Evolutionary conservation across 768 basidiomycete species (phyloP).

Genomic region (Leccinum pellstonianum): DNA sequence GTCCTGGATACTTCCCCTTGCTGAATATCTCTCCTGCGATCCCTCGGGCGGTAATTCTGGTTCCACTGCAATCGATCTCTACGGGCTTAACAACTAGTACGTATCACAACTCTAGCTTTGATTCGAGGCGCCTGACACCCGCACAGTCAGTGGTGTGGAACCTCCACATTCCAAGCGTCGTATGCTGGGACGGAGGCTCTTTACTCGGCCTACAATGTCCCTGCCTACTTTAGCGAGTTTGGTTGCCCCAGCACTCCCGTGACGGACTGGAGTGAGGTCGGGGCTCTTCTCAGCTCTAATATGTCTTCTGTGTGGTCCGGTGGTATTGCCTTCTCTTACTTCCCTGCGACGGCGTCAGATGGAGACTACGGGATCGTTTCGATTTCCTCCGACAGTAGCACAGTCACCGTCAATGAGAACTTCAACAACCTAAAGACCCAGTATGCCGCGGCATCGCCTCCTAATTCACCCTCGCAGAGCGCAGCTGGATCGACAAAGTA

Average conservation of each 20-base stretch:
- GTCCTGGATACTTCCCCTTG: conserved; percentile 62
- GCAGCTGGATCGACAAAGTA: conserved; percentile 50
- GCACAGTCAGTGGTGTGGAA: conserved; percentile 80
- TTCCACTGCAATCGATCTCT: conserved; percentile 73
- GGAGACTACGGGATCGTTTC: conserved; percentile 87
- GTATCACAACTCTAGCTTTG: conserved; percentile 28
- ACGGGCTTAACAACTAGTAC: conserved; percentile 85
- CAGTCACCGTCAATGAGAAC: conserved; percentile 68
- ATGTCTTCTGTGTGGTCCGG: conserved; percentile 86
- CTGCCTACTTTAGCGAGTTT: conserved; percentile 89
- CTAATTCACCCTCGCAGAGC: conserved; percentile 61
- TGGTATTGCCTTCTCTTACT: conserved; percentile 87
- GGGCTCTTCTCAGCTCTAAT: conserved; percentile 64
- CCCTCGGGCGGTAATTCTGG: conserved; percentile 50
- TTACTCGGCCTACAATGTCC: conserved; percentile 67
- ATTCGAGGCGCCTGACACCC: conserved; percentile 3
- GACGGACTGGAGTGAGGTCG: conserved; percentile 73
- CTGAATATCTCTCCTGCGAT: conserved; percentile 81
- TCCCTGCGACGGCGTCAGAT: conserved; percentile 69
- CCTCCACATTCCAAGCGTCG: conserved; percentile 51
- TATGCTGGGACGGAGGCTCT: conserved; percentile 56
- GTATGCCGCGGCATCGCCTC: conserved; percentile 54
- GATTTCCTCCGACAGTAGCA: conserved; percentile 60
- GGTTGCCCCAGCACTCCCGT: conserved; percentile 71
- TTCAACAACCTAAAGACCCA: conserved; percentile 63